These are phyloP conservation scores for Barnettozyma californica DNA, from an alignment of 805 yeast genomes.

Conservation along the genomic window DNA sequence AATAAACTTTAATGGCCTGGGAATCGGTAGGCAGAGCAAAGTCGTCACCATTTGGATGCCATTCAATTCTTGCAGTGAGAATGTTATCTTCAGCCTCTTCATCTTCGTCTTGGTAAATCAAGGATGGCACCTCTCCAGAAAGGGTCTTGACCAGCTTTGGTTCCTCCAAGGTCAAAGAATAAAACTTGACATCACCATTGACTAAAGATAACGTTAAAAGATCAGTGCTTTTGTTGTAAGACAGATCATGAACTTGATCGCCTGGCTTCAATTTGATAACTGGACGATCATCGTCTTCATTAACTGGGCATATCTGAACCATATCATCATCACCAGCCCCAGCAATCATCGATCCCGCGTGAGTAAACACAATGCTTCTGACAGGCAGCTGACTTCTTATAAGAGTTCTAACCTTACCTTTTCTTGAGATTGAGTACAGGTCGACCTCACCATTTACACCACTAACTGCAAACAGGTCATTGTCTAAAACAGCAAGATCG, in stretches of 20 bases:
- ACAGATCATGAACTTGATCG: conserved; percentile 52
- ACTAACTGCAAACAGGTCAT: conserved; percentile 19
- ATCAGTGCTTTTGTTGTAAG: conserved; percentile 55
- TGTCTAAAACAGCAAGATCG: conserved; percentile 12
- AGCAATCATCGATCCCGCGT: conserved; percentile 51
- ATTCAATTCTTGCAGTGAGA: conserved; percentile 50
- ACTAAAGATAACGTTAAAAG: conserved; percentile 52
- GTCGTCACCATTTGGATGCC: conserved; percentile 69
- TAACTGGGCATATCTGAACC: conserved; percentile 42
- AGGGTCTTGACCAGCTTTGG: conserved; percentile 48
- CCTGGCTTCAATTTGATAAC: conserved; percentile 32
- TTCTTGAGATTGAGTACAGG: conserved; percentile 17
- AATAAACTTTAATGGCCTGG: conserved; percentile 40
- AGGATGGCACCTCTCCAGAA: conserved; percentile 32
- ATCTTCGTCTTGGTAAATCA: conserved; percentile 38
- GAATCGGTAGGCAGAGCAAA: conserved; percentile 61
- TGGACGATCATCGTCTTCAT: conserved; percentile 20
- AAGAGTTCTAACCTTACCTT: conserved; percentile 9
- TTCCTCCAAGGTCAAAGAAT: conserved; percentile 43
- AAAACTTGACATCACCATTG: conserved; percentile 54
- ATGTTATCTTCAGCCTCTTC: conserved; percentile 33
- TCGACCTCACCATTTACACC: conserved; percentile 23
- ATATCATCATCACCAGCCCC: conserved; percentile 68
- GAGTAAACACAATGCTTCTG: conserved; percentile 51
- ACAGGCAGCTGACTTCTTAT: conserved; percentile 29